Base-by-base conservation (phyloP, 2,329 filamentous ascomycete species). In the Clonostachys rosea region DNA sequence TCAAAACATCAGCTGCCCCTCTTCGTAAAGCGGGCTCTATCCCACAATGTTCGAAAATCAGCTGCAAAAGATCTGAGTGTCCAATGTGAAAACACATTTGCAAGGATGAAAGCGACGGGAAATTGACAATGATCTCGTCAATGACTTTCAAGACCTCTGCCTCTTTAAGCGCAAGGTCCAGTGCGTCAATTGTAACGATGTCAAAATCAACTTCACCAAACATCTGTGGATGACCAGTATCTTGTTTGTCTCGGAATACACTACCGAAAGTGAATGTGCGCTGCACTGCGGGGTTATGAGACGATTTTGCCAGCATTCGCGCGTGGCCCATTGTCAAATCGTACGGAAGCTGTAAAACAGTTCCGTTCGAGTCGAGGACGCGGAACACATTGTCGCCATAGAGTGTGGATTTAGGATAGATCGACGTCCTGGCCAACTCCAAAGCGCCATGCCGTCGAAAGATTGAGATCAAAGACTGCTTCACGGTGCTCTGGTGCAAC, bases 151-250 rank as follows among this genome's bases (percentile, higher is more conserved):
- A 81, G 1, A 91, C 86, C 65, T 97, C 92, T 0, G 92, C 92
- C 65, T 99, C 94, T 59, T 95, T 95, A 47, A 96, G 66, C 2
- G 91, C 86, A 42, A 95, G 73, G 58, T 97, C 91, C 6, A 91
- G 68, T 1, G 86, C 86, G 55, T 91, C 85, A 41, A 82, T 79
- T 1, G 91, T 92, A n/a, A 96, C 79, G 50, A 99, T 91, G 66
- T 99, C 94, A 63, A 97, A 99, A 63, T 97, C 91, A 3, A 95
- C 91, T 61, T 97, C 94, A 10, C 89, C 87, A 61, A 89, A 87
- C 58, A 86, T 87, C 48, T 79, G 78, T 7, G 94, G 94, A 55
- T 95, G 88, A 3, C 89, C 88, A 8, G 89, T 91, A 47, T 84
- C 84, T 43, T 83, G 75, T 42, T 80, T 84, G 53, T 95, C 88